Evolutionary conservation across 192 early-diverging fungal genomes (phyloP).

Genomic region (Coemansia sp.): DNA sequence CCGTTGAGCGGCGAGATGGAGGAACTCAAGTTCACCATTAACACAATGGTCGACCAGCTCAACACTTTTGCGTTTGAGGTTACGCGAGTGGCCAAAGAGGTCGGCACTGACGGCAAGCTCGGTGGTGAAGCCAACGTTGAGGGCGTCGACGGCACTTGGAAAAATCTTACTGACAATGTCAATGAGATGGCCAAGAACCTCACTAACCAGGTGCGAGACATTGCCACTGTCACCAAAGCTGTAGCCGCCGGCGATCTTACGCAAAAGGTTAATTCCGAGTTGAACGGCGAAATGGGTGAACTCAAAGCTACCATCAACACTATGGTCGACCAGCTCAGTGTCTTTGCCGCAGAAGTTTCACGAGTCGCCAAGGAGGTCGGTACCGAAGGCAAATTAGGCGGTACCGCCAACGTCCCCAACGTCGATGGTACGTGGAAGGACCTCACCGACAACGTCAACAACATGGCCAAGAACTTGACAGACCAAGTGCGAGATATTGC

Average conservation of each 20-base stretch:
- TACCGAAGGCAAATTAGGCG: conserved; percentile 68
- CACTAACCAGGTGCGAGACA: conserved; percentile 60
- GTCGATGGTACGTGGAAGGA: conserved; percentile 69
- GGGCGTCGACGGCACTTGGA: conserved; percentile 64
- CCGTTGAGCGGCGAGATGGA: conserved; percentile 62
- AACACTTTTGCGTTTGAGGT: conserved; percentile 65
- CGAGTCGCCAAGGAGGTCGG: conserved; percentile 74
- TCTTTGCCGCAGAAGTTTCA: conserved; percentile 27
- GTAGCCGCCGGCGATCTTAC: conserved; percentile 20
- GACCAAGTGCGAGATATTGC: conserved; percentile 62
- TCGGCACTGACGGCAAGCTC: conserved; percentile 67
- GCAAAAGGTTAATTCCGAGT: conserved; percentile 7
- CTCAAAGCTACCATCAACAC: conserved; percentile 24
- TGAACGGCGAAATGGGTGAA: conserved; percentile 22
- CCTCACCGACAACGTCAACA: conserved; percentile 58
- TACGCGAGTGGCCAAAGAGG: conserved; percentile 62
- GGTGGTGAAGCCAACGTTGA: conserved; percentile 65
- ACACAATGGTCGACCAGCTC: conserved; percentile 66
- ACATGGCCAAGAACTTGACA: conserved; percentile 60
- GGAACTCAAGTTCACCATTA: conserved; percentile 63
- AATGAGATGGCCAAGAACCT: conserved; percentile 62
- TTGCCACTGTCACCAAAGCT: conserved; percentile 45
- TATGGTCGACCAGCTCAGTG: conserved; percentile 26
- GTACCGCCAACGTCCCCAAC: conserved; percentile 61
- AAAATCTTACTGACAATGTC: conserved; percentile 59